Percentiles rank a stretch among this genome's conserved stretches.
These are phyloP conservation scores for Puccinia novopanici DNA, from an alignment of 1,284 basidiomycete genomes.

Conservation along the genomic window DNA sequence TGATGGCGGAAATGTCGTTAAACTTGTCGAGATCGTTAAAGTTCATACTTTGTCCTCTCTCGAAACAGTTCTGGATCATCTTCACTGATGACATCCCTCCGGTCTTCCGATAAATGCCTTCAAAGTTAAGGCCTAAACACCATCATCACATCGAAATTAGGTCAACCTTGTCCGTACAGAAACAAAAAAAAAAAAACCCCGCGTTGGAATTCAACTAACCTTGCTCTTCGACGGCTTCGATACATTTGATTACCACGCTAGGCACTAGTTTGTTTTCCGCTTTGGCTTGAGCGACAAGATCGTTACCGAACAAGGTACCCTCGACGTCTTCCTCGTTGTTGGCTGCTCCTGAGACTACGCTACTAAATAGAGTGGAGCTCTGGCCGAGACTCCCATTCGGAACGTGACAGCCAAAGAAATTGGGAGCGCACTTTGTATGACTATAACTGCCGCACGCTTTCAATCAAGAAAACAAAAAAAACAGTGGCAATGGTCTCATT, in stretches of 20 bases:
- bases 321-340: neutral
- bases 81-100: conserved; percentile 91
- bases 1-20: conserved; percentile 95
- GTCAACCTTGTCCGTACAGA: neutral
- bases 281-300: conserved; percentile 77
- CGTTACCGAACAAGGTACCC: conserved; percentile 86
- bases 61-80: conserved; percentile 89
- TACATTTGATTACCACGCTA: conserved; percentile 90
- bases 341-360: neutral
- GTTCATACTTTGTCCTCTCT: conserved; percentile 81
- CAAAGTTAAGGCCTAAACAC: conserved; percentile 80
- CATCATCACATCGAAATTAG: neutral
- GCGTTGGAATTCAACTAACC: conserved; percentile 64
- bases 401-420: conserved; percentile 44
- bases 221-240: conserved; percentile 80
- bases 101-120: conserved; percentile 95
- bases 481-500: conserved; percentile 1
- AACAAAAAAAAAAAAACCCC: no score
- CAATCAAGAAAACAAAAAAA: neutral
- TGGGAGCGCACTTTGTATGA: conserved; percentile 42
- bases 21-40: conserved; percentile 82
- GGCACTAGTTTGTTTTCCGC: conserved; percentile 76
- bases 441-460: conserved; percentile 47
- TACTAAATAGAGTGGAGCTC: neutral
- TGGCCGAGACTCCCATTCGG: neutral